Evolutionary conservation across 176 grass and related monocot species (phyloP).

Genomic region (Avena eriantha): DNA sequence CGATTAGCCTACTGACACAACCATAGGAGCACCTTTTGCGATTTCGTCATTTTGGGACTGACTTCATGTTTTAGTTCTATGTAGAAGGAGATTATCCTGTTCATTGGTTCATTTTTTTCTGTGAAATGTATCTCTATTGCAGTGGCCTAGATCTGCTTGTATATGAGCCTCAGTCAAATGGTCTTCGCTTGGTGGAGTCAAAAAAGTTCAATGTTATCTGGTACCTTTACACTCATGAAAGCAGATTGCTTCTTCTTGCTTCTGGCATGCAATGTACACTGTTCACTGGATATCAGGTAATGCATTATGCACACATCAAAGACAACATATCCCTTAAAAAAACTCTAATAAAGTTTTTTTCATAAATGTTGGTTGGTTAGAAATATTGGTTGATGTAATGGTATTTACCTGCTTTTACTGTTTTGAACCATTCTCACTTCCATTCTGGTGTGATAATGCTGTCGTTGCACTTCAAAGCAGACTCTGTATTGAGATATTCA

Average conservation of each 20-base stretch:
- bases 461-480: slow-evolving; percentile 9
- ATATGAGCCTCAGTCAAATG: slow-evolving; percentile 78
- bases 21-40: slow-evolving; percentile 9
- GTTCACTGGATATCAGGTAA: slow-evolving; percentile 93
- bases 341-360: slow-evolving; percentile 17
- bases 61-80: slow-evolving; percentile 22
- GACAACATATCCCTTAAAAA: slow-evolving; percentile 11
- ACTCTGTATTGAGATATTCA: neutral
- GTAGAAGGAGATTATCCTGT: slow-evolving; percentile 29
- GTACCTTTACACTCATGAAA: slow-evolving; percentile 98
- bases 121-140: slow-evolving; percentile 38
- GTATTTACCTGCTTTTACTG: neutral
- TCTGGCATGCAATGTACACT: slow-evolving; percentile 90
- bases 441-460: neutral
- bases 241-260: slow-evolving; percentile 93
- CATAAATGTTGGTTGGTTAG: neutral
- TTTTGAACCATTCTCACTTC: slow-evolving; percentile 10
- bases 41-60: slow-evolving; percentile 10
- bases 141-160: slow-evolving; percentile 90
- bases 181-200: slow-evolving; percentile 70
- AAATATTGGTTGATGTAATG: neutral
- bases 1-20: slow-evolving; percentile 11
- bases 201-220: slow-evolving; percentile 83
- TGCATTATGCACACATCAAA: slow-evolving; percentile 12
- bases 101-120: slow-evolving; percentile 29